Evolutionary conservation across 2,329 filamentous ascomycete species (phyloP).

Genomic region (Pseudocercospora pini-densiflorae): DNA sequence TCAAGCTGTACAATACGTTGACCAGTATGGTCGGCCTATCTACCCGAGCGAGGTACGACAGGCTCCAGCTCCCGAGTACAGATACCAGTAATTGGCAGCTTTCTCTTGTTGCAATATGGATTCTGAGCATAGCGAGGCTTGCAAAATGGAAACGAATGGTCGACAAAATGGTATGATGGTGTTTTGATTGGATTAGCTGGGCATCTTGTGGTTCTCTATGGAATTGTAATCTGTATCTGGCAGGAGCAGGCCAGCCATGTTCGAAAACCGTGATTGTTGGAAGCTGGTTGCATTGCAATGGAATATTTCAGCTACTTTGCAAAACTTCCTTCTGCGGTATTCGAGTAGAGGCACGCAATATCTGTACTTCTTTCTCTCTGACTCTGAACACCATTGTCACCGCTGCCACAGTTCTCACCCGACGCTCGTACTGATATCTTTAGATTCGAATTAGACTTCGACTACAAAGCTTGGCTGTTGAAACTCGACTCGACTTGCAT

Average conservation of each 20-base stretch:
- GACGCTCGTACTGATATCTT: too few species aligned
- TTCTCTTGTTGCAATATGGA: constrained; percentile 1
- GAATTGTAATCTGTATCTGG: constrained; percentile 10
- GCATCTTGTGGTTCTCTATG: constrained; percentile 4
- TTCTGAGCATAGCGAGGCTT: constrained; percentile 12
- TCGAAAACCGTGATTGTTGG: neutral
- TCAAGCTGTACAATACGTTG: constrained; percentile 45
- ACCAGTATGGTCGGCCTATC: constrained; percentile 44
- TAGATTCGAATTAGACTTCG: neutral
- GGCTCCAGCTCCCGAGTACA: constrained; percentile 30
- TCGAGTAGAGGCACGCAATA: too few species aligned
- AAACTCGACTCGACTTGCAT: too few species aligned
- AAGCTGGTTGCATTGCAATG: neutral
- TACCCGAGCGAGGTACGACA: constrained; percentile 34
- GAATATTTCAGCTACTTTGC: neutral
- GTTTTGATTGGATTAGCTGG: neutral
- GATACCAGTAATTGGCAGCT: constrained; percentile 30
- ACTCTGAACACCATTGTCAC: too few species aligned
- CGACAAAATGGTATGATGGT: neutral
- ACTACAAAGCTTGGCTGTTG: neutral
- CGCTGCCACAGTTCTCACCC: too few species aligned
- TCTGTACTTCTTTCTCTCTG: too few species aligned
- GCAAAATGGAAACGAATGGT: neutral
- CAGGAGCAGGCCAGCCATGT: neutral
- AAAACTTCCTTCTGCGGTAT: neutral